A percentile compares a stretch with the other conserved stretches of the same genome.
phyloP scores from a whole-genome alignment of 768 basidiomycete species.

The Suillus clintonianus region DNA sequence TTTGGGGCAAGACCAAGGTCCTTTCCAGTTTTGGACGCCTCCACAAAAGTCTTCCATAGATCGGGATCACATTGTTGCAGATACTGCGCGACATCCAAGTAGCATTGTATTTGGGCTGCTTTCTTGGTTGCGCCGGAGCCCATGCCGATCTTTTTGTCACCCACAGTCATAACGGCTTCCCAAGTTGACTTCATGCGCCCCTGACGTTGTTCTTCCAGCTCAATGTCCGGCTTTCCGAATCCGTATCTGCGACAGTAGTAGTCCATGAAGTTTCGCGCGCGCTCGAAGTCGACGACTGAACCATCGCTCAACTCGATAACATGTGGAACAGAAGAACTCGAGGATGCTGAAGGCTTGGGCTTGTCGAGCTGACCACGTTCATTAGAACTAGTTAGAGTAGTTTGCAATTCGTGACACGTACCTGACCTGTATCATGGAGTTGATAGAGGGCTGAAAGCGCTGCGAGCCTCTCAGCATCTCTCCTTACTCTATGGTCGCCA shows the following conservation, averaged over 20 bases:
- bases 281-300: constrained; percentile 62
- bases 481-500: constrained; percentile 60
- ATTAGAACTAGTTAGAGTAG: constrained; percentile 4
- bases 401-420: constrained; percentile 40
- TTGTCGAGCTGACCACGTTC: constrained; percentile 27
- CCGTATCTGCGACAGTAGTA: constrained; percentile 85
- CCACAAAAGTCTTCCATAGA: constrained; percentile 74
- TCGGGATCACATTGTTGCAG: constrained; percentile 80
- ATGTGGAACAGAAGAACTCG: constrained; percentile 8
- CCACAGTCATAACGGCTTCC: constrained; percentile 78
- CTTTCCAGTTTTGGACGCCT: constrained; percentile 61
- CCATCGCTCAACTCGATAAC: constrained; percentile 59
- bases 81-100: constrained; percentile 86
- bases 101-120: constrained; percentile 66
- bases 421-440: constrained; percentile 60
- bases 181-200: constrained; percentile 40
- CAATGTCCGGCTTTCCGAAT: constrained; percentile 74
- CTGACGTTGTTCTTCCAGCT: constrained; percentile 42
- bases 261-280: constrained; percentile 89
- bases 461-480: constrained; percentile 74
- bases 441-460: constrained; percentile 76
- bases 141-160: constrained; percentile 79
- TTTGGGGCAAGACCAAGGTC: constrained; percentile 73
- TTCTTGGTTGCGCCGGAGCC: constrained; percentile 75
- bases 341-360: constrained; percentile 17